Base-by-base conservation (phyloP, 140 eudicot species). In the Stevia rebaudiana region DNA sequence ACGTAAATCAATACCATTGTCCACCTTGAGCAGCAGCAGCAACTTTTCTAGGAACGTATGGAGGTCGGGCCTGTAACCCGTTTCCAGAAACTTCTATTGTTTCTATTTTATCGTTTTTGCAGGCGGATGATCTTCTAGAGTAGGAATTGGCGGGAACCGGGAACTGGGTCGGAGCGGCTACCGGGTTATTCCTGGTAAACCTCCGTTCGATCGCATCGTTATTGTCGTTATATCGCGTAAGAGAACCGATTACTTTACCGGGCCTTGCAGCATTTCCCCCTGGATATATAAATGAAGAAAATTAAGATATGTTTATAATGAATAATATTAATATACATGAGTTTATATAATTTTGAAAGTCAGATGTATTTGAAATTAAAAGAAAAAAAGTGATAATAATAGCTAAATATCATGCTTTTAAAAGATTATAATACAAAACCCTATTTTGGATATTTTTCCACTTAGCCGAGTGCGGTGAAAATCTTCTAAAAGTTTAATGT, bases 261-360 rank as follows among this genome's bases (percentile, higher is more conserved):
- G 98, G 98, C 78, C 98, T 88, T 54, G 95, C 96, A 72, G 85
- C 92, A 78, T 74, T 84, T 40, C 86, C 94, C 41, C 87, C 89
- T 81, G 74, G 36, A 54, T 6, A 54, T 24, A 51, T 11, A 51
- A 1, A 54, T 5, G 39, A 12, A 1, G 22, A 24, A 61, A 40
- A 37, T 30, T 23, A 36, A 36, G 5, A 35, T 25, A 43, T 12
- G 25, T 28, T 30, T 23, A 23, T 50, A 9, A 21, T 25, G 33
- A 7, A 28, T 28, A n/a, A 53, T 53, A 4, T 23, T 24, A 5
- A 24, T 23, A 24, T 52, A 15, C 50, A 43, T 43, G 19, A 7
- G 42, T 8, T 37, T 8, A 36, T 36, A 7, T 28, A 28, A 28
- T 28, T 1, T 28, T 4, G 4, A 28, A 1, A 4, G 4, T 28